Conservation (phyloP, 805 yeast species). For the Monosporozyma siamensis region DNA sequence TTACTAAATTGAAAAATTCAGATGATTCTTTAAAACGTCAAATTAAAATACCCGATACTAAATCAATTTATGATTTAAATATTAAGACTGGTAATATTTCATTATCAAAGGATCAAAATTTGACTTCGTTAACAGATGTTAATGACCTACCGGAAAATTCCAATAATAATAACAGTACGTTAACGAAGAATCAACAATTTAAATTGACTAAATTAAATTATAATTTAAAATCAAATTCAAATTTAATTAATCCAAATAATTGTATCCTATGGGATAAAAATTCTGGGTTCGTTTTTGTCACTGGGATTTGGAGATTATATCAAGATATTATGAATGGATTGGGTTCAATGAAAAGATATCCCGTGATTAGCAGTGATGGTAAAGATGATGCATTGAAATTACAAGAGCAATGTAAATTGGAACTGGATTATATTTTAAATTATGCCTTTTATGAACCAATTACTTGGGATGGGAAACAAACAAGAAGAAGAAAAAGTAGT, state of each 20-base stretch:
- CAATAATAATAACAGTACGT: slow-evolving; percentile 2
- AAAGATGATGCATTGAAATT: background rate
- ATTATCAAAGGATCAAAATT: slow-evolving; percentile 2
- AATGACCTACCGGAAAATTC: background rate
- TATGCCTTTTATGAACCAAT: slow-evolving; percentile 17
- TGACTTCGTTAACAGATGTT: slow-evolving; percentile 4
- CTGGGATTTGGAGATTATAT: slow-evolving; percentile 71
- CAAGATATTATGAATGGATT: slow-evolving; percentile 30
- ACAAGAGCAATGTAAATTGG: slow-evolving; percentile 11
- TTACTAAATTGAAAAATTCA: background rate
- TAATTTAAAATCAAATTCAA: slow-evolving; percentile 8
- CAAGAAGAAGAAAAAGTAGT: slow-evolving; percentile 7
- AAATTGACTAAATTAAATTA: slow-evolving; percentile 22
- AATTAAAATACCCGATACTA: no score
- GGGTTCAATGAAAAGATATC: slow-evolving; percentile 7
- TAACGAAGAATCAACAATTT: slow-evolving; percentile 28
- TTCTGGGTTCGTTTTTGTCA: slow-evolving; percentile 78
- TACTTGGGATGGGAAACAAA: background rate
- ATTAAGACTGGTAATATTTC: slow-evolving; percentile 3
- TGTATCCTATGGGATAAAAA: slow-evolving; percentile 81
- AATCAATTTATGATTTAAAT: slow-evolving; percentile 3
- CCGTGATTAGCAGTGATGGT: background rate
- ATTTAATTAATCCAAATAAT: slow-evolving; percentile 36
- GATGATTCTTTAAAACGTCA: no score
- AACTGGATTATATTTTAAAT: slow-evolving; percentile 14